Evolutionary conservation across 2,329 filamentous ascomycete genomes (phyloP).

Genomic region (Nemania sp.): DNA sequence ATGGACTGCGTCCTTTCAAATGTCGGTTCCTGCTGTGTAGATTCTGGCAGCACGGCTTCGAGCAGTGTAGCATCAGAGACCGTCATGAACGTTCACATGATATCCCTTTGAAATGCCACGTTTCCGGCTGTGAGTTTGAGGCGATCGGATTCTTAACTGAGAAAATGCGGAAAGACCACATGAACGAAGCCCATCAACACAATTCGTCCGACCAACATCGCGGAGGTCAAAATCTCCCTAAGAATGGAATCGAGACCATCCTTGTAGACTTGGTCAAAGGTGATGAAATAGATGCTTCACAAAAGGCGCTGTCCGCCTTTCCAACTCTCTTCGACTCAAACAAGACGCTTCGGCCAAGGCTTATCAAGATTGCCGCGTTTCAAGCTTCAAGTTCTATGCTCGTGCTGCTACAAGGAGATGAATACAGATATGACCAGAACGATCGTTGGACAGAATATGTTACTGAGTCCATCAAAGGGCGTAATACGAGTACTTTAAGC

Average conservation of each 20-base stretch:
- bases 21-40: conserved; percentile 3
- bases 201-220: not conserved
- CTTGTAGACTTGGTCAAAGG: not conserved
- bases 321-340: not conserved
- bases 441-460: not conserved
- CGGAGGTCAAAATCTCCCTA: not conserved
- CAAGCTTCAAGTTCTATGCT: not conserved
- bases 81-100: not conserved
- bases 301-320: not conserved
- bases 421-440: not conserved
- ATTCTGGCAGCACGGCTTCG: not conserved
- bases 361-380: not conserved
- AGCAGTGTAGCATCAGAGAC: not conserved
- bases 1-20: conserved; percentile 12
- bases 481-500: not conserved
- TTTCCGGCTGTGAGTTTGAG: conserved; percentile 4
- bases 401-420: not conserved
- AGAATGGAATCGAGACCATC: not conserved
- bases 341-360: not conserved
- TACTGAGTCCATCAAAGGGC: not conserved
- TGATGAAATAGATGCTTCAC: not conserved
- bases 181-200: not conserved
- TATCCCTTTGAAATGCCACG: conserved; percentile 8
- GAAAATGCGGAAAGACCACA: conserved; percentile 6
- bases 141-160: conserved; percentile 1